phyloP scores from a whole-genome alignment of 495 filamentous ascomycete species.

The Hypomontagnella submonticulosa region DNA sequence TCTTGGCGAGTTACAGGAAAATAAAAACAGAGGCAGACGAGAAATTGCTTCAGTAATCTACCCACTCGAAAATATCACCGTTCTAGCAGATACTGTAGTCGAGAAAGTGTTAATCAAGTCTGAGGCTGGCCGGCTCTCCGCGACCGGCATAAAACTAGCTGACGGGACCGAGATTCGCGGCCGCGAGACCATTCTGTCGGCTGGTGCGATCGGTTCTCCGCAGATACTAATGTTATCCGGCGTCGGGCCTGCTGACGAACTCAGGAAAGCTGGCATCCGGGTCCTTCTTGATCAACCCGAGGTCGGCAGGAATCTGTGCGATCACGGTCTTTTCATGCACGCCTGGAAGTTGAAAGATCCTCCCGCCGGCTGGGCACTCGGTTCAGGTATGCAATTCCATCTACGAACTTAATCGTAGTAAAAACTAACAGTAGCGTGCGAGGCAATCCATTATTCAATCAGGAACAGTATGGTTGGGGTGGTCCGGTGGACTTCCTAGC shows the following conservation, averaged over 20 bases:
- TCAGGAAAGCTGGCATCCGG: constrained; percentile 57
- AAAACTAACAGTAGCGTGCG: too few relatives aligned
- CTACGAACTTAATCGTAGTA: too few relatives aligned
- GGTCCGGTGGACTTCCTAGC: constrained; percentile 41
- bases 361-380: constrained; percentile 45
- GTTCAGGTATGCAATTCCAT: constrained; percentile 10
- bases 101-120: constrained; percentile 35
- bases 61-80: constrained; percentile 39
- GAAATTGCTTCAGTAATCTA: constrained; percentile 50
- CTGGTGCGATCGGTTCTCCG: constrained; percentile 63
- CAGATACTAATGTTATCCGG: constrained; percentile 68
- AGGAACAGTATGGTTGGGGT: constrained; percentile 41
- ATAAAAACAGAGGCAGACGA: constrained; percentile 48
- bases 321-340: constrained; percentile 45
- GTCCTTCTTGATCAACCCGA: constrained; percentile 57
- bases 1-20: constrained; percentile 48
- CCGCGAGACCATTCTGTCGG: constrained; percentile 61
- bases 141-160: constrained; percentile 38
- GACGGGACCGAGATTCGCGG: constrained; percentile 32
- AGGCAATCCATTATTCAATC: constrained; percentile 41
- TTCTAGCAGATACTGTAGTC: constrained; percentile 47
- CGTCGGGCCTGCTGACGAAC: constrained; percentile 60
- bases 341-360: constrained; percentile 52
- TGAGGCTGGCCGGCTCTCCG: constrained; percentile 12
- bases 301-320: constrained; percentile 57